Conservation (phyloP, 2,329 filamentous ascomycete species). For the Paecilomyces variotii region DNA sequence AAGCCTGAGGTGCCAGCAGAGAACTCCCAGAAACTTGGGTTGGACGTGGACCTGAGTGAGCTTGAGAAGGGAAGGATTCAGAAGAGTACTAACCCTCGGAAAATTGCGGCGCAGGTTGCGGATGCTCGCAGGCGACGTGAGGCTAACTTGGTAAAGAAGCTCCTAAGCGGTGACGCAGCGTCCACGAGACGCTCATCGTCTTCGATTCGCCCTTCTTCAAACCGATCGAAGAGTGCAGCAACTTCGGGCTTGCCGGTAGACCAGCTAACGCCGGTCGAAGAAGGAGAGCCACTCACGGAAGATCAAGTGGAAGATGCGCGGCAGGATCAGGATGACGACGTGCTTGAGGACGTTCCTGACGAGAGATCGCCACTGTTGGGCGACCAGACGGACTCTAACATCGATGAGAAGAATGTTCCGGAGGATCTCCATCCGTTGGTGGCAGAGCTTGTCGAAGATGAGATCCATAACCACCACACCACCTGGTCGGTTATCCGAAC, state of each 20-base stretch:
- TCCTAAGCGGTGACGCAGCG: slow-evolving; percentile 18
- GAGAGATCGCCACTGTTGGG: background rate
- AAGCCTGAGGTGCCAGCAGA: slow-evolving; percentile 20
- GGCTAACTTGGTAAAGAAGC: slow-evolving; percentile 31
- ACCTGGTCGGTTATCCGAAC: slow-evolving; percentile 44
- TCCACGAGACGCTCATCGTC: slow-evolving; percentile 10
- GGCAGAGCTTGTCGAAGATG: slow-evolving; percentile 37
- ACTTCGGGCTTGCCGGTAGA: slow-evolving; percentile 9
- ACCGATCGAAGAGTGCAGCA: slow-evolving; percentile 13
- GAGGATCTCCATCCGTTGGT: slow-evolving; percentile 40
- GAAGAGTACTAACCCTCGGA: slow-evolving; percentile 27
- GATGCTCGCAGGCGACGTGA: slow-evolving; percentile 34
- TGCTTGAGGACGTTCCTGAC: background rate
- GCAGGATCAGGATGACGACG: slow-evolving; percentile 11
- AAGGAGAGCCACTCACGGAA: slow-evolving; percentile 12
- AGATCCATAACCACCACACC: slow-evolving; percentile 43
- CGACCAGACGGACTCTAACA: slow-evolving; percentile 1
- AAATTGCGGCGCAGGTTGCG: slow-evolving; percentile 38
- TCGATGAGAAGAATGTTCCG: slow-evolving; percentile 27
- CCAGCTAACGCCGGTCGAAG: slow-evolving; percentile 15
- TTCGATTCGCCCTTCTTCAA: slow-evolving; percentile 16
- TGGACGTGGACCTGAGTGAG: slow-evolving; percentile 35
- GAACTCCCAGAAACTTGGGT: slow-evolving; percentile 24
- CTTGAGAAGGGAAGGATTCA: slow-evolving; percentile 37
- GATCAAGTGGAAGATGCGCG: slow-evolving; percentile 4